Percentiles rank a stretch among this genome's conserved stretches.
These are phyloP conservation scores for Globisporangium parvum DNA, from an alignment of 352 stramenopile species.

Conservation along the genomic window DNA sequence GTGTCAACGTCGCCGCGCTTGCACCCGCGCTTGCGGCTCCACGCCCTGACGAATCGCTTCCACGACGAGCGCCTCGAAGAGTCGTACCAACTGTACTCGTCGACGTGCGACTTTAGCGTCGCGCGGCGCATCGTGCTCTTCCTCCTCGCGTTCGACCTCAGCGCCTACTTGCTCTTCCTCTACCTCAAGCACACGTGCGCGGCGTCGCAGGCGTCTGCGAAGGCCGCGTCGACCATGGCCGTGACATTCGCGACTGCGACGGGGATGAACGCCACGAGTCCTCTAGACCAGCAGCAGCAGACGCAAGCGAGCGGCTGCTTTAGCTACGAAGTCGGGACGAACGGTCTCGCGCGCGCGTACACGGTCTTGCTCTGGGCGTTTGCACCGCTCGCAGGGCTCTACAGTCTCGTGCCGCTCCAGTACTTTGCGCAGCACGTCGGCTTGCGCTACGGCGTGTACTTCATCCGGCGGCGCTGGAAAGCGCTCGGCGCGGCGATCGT, in stretches of 20 bases:
- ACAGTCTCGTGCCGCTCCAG: constrained; percentile 55
- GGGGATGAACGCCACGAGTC: background rate
- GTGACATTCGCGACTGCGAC: background rate
- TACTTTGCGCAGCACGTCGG: constrained; percentile 65
- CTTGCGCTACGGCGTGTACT: constrained; percentile 67
- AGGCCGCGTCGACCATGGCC: background rate
- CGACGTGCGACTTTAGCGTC: constrained; percentile 56
- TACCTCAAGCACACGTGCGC: constrained; percentile 30
- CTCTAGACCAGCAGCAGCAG: background rate
- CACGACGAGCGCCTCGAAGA: constrained; percentile 62
- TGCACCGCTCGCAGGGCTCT: constrained; percentile 52
- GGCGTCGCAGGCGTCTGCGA: constrained; percentile 11
- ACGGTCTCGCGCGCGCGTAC: constrained; percentile 21
- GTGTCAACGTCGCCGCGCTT: constrained; percentile 27
- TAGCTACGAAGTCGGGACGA: constrained; percentile 20
- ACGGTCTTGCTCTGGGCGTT: constrained; percentile 53
- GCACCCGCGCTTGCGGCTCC: constrained; percentile 46
- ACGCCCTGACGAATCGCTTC: constrained; percentile 63
- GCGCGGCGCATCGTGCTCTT: constrained; percentile 54
- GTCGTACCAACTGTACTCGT: constrained; percentile 78
- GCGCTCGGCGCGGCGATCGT: constrained; percentile 57
- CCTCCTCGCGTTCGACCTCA: constrained; percentile 47
- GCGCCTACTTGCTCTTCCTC: constrained; percentile 47
- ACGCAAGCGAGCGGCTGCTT: constrained; percentile 18
- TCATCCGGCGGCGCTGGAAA: constrained; percentile 72